Evolutionary conservation across 108 stramenopile genomes (phyloP).

Genomic region (Fragilaria radians): DNA sequence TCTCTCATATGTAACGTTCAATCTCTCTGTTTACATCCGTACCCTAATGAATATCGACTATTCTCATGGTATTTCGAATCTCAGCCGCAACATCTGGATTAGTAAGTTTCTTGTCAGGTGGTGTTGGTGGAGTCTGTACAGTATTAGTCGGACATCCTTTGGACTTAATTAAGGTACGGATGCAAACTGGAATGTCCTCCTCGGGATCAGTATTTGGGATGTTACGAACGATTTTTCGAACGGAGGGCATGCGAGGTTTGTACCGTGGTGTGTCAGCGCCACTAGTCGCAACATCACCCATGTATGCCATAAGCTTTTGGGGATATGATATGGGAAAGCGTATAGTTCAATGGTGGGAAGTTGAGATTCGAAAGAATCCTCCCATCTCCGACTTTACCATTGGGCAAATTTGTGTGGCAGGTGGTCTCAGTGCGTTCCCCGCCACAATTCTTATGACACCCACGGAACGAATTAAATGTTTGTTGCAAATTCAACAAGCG

Average conservation of each 20-base stretch:
- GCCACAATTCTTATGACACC: constrained; percentile 73
- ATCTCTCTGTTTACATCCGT: no score
- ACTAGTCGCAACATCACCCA: constrained; percentile 64
- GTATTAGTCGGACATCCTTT: constrained; percentile 61
- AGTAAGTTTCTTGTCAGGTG: constrained; percentile 73
- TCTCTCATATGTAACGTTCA: no score
- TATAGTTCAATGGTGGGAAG: constrained; percentile 11
- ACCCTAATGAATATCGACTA: no score
- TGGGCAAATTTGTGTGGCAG: constrained; percentile 49
- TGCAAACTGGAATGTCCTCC: constrained; percentile 57
- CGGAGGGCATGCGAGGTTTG: constrained; percentile 61
- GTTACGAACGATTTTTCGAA: constrained; percentile 50
- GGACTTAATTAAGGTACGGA: constrained; percentile 71
- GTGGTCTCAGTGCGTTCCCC: constrained; percentile 74
- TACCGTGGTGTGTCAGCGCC: constrained; percentile 85
- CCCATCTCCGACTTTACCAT: constrained; percentile 21
- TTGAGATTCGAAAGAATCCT: constrained; percentile 4
- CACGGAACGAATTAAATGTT: constrained; percentile 79
- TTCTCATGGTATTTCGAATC: background rate
- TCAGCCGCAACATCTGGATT: constrained; percentile 27
- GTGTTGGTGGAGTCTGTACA: constrained; percentile 62
- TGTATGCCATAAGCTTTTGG: constrained; percentile 85
- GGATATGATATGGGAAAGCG: constrained; percentile 80
- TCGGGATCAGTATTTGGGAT: constrained; percentile 49
- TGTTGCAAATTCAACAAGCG: constrained; percentile 66